phyloP scores from a whole-genome alignment of 1,284 basidiomycete species.

The Polyporus tsugae region DNA sequence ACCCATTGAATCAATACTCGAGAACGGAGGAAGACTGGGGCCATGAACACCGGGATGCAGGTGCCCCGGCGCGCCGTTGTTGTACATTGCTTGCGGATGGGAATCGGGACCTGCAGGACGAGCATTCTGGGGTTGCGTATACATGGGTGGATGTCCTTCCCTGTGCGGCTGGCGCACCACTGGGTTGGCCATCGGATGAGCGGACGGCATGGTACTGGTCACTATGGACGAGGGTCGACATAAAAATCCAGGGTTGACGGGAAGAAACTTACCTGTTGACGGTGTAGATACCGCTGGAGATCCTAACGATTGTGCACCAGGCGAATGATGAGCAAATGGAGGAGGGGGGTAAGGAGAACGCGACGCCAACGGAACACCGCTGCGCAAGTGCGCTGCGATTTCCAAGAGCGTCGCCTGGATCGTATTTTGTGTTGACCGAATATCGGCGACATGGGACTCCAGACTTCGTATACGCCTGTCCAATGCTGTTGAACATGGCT shows the following conservation, averaged over 20 bases:
- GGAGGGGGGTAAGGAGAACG: conserved; percentile 71
- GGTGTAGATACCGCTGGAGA: conserved; percentile 73
- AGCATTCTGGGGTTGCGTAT: conserved; percentile 38
- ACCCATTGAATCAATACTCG: conserved; percentile 69
- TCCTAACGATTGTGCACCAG: conserved; percentile 59
- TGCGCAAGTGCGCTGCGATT: conserved; percentile 74
- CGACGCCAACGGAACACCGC: conserved; percentile 50
- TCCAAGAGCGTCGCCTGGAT: conserved; percentile 85
- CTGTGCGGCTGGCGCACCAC: conserved; percentile 33
- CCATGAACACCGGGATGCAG: conserved; percentile 43
- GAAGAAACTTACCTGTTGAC: conserved; percentile 47
- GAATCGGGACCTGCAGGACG: conserved; percentile 34
- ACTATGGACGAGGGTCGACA: conserved; percentile 33
- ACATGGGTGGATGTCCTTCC: conserved; percentile 35
- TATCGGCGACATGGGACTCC: conserved; percentile 83
- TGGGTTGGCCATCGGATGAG: conserved; percentile 35
- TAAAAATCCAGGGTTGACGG: conserved; percentile 47
- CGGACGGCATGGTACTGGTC: conserved; percentile 38
- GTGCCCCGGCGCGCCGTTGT: conserved; percentile 34
- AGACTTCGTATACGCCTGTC: conserved; percentile 85
- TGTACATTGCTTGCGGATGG: conserved; percentile 39
- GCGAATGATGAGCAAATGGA: conserved; percentile 67
- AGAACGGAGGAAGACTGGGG: conserved; percentile 74
- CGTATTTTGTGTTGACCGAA: conserved; percentile 69
- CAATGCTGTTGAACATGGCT: conserved; percentile 24